A percentile compares a stretch with the other conserved stretches of the same genome.
Conservation (phyloP, 768 basidiomycete genomes). For the Dacryopinax spathularia region DNA sequence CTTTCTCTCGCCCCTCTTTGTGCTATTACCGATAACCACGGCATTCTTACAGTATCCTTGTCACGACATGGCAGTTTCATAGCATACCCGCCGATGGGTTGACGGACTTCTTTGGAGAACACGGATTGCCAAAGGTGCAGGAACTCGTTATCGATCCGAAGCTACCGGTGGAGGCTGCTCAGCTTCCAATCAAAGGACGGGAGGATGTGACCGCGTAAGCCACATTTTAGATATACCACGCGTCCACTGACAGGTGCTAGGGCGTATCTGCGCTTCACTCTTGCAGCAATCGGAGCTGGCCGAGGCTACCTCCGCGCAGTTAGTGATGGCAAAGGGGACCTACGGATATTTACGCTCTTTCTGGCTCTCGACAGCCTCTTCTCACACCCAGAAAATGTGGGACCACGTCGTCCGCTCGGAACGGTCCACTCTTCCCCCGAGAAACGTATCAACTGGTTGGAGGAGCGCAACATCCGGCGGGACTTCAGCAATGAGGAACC, state of each 20-base stretch:
- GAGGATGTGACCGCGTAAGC: not conserved
- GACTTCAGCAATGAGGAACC: not conserved
- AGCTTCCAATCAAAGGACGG: not conserved
- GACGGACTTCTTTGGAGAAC: no score
- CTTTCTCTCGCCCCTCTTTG: not conserved
- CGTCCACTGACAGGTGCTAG: not conserved
- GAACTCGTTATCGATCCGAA: no score
- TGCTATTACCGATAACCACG: not conserved
- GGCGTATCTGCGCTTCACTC: not conserved
- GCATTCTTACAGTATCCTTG: not conserved
- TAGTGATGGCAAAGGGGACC: not conserved
- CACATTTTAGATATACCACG: not conserved
- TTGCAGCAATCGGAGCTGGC: not conserved
- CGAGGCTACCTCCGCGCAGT: not conserved
- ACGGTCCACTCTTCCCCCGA: not conserved
- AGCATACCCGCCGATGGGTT: no score
- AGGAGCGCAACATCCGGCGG: not conserved
- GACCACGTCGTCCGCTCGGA: not conserved
- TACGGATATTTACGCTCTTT: not conserved
- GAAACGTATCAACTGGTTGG: not conserved
- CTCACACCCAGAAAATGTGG: not conserved
- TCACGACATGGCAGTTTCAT: not conserved
- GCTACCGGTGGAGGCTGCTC: no score
- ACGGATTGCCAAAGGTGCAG: no score
- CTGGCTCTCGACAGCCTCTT: not conserved